Base-by-base conservation (phyloP, 345 rosid species). In the Viola odorata region DNA sequence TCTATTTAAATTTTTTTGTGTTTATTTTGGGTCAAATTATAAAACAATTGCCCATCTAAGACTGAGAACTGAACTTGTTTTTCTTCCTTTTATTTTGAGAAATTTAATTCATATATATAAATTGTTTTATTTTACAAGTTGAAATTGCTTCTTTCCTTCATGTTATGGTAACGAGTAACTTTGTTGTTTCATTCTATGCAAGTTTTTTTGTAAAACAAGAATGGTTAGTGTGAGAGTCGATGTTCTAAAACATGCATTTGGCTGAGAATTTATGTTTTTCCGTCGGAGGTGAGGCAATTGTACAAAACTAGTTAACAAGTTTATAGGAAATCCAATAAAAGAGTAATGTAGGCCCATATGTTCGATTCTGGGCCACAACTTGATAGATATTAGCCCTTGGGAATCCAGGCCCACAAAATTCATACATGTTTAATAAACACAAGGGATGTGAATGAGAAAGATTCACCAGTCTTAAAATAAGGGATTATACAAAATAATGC, bases 81-180 rank as follows among this genome's bases (percentile, higher is more conserved):
- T 40, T 50, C 11, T 13, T 5, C 8, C 3, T 41, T n/a, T 38
- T 32, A 38, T 51, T 7, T 5, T 5, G 16, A 11, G 14, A 74
- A 44, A 39, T 67, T 61, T 17, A 68, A 73, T 63, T 68, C 38
- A 80, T 62, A 81, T 78, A n/a, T n/a, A 78, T 75, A 67, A 71
- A 81, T 78, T 81, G 79, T 78, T 81, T 81, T 58, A 78, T 81
- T 71, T 61, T 55, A 42, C 12, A 52, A 5, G 50, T 7, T 14
- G 32, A 17, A 36, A 10, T 17, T 37, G 0, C 15, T 11, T 12
- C 45, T 49, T 41, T 7, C 3, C 36, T 13, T 4, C 1, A 1
- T 12, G 10, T 8, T 41, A 12, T 57, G 16, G 16, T 41, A 8
- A 13, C 5, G 40, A 17, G 13, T 51, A 45, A 3, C 9, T 36